Conservation (phyloP, 805 yeast species). For the Metschnikowia santaceciliae region DNA sequence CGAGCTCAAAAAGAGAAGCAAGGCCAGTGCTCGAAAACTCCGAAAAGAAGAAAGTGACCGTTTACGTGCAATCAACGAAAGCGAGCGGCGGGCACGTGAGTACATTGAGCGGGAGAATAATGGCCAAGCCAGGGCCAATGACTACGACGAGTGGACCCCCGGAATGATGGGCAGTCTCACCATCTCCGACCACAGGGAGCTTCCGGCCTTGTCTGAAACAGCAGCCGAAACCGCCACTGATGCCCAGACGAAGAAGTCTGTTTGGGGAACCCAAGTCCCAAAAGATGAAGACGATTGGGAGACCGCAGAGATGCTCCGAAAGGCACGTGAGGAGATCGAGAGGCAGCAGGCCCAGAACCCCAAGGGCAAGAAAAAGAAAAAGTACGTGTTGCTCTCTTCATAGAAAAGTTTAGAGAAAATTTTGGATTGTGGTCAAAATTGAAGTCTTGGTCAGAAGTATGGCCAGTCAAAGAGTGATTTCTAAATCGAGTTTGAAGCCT, state of each 20-base stretch:
- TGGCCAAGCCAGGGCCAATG: constrained; percentile 24
- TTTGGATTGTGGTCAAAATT: neutral
- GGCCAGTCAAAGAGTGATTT: too few relatives aligned
- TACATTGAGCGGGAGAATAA: constrained; percentile 60
- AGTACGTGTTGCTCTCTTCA: constrained; percentile 34
- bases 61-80: constrained; percentile 50
- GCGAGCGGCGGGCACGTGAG: constrained; percentile 54
- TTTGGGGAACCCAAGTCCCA: constrained; percentile 73
- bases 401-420: neutral
- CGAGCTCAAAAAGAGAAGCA: constrained; percentile 57
- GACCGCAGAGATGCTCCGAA: constrained; percentile 48
- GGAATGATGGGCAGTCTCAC: constrained; percentile 31
- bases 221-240: neutral
- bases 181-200: constrained; percentile 36
- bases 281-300: constrained; percentile 43
- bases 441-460: too few relatives aligned
- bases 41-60: constrained; percentile 60
- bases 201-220: constrained; percentile 27
- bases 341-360: constrained; percentile 20
- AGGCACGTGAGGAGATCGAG: constrained; percentile 47
- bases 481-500: too few relatives aligned
- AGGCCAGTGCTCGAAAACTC: constrained; percentile 44
- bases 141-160: constrained; percentile 17
- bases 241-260: constrained; percentile 34
- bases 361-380: constrained; percentile 41